Evolutionary conservation across 2,329 filamentous ascomycete genomes (phyloP).

Genomic region (Dryadomyces quercivorus): DNA sequence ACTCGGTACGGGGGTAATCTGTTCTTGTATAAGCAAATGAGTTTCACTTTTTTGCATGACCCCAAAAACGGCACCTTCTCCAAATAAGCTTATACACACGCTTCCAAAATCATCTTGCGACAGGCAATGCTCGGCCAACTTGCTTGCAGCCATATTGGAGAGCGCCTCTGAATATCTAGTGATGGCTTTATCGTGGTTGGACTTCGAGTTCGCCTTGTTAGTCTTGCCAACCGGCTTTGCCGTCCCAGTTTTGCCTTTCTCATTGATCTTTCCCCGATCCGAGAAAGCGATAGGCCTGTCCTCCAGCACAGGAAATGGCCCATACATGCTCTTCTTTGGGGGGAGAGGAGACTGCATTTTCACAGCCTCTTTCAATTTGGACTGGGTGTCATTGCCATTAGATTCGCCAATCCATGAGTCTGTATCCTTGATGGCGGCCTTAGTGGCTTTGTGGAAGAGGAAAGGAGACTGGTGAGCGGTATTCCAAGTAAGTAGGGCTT

Average conservation of each 20-base stretch:
- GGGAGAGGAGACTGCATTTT: neutral
- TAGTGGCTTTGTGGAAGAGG: neutral
- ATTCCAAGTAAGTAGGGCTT: neutral
- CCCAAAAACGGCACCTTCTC: neutral
- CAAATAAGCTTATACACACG: neutral
- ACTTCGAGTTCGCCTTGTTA: neutral
- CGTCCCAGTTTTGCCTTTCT: too few species aligned
- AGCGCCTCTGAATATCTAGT: neutral
- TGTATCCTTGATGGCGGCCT: neutral
- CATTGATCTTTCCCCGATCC: too few species aligned
- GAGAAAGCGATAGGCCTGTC: too few species aligned
- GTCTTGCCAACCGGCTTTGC: too few species aligned
- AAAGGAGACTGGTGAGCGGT: neutral
- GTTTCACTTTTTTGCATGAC: neutral
- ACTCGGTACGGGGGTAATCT: neutral
- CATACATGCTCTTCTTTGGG: neutral
- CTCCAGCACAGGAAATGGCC: neutral
- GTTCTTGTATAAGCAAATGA: neutral
- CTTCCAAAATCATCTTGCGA: neutral
- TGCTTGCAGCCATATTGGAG: neutral
- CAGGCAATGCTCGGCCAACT: neutral
- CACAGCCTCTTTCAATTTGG: neutral
- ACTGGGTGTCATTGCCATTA: neutral
- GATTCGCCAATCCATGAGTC: neutral
- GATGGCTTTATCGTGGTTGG: neutral